Percentiles rank a stretch among this genome's conserved stretches.
phyloP scores from a whole-genome alignment of 1,139 yeast genomes.

The Suhomyces chickasaworum region DNA sequence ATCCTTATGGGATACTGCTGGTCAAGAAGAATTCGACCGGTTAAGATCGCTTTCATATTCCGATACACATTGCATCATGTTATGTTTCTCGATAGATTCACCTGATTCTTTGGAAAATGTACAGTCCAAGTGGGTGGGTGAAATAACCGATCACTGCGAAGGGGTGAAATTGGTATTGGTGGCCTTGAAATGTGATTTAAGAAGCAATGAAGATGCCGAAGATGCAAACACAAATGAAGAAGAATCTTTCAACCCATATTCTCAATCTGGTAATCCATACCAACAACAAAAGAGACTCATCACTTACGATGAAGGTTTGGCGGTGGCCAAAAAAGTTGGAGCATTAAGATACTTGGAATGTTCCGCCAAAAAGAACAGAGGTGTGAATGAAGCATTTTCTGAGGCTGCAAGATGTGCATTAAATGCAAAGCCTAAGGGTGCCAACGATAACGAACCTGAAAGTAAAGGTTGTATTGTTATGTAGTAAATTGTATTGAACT shows the following conservation, averaged over 20 bases:
- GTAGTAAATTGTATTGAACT: constrained; percentile 22
- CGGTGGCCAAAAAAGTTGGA: constrained; percentile 83
- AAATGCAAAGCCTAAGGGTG: constrained; percentile 84
- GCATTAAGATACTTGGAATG: constrained; percentile 89
- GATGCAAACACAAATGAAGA: constrained; percentile 29
- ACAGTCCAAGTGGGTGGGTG: constrained; percentile 91
- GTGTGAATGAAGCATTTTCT: constrained; percentile 95
- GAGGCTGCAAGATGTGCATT: constrained; percentile 97
- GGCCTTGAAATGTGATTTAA: constrained; percentile 90
- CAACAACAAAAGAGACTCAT: constrained; percentile 58
- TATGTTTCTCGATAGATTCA: constrained; percentile 93
- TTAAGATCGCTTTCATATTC: constrained; percentile 86
- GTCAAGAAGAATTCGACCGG: constrained; percentile 97
- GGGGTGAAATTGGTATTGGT: constrained; percentile 93
- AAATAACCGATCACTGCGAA: constrained; percentile 94
- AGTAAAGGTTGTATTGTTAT: constrained; percentile 45
- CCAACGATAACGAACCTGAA: constrained; percentile 52
- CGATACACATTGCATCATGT: constrained; percentile 95
- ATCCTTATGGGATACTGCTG: constrained; percentile 98
- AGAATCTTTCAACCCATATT: constrained; percentile 41
- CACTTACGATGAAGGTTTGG: constrained; percentile 78
- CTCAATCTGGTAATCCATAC: constrained; percentile 33
- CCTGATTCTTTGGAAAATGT: constrained; percentile 94
- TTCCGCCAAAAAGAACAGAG: constrained; percentile 90
- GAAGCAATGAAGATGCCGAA: constrained; percentile 50